These are phyloP conservation scores for Ceratocystiopsis brevicomis DNA, from an alignment of 2,329 filamentous ascomycete genomes.

Conservation along the genomic window DNA sequence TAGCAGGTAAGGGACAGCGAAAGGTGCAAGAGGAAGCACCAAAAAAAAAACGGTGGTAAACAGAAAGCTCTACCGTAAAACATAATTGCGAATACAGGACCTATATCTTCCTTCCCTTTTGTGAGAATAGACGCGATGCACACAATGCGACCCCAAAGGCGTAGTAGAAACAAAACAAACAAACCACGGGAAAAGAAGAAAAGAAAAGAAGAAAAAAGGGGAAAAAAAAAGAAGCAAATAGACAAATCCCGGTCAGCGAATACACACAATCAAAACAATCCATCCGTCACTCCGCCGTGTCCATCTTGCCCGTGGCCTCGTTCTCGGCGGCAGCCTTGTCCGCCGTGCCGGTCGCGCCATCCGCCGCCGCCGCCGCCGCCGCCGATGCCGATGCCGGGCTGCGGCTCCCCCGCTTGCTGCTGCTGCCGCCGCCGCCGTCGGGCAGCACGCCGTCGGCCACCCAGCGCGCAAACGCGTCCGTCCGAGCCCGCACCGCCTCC, in stretches of 20 bases:
- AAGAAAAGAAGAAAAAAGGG: neutral
- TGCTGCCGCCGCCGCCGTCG: neutral
- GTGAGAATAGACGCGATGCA: neutral
- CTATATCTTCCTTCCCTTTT: too few species aligned
- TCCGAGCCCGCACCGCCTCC: constrained; percentile 55
- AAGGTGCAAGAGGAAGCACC: too few species aligned
- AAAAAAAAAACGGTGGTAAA: too few species aligned
- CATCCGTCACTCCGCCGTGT: constrained; percentile 2
- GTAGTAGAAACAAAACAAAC: neutral
- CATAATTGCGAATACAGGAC: neutral
- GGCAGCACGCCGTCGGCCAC: constrained; percentile 24
- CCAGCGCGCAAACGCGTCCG: constrained; percentile 42
- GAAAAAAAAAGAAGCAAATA: neutral
- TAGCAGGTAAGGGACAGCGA: constrained; percentile 15
- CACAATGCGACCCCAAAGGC: neutral
- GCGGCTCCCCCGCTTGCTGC: neutral
- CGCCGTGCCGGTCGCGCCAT: neutral
- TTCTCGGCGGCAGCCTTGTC: neutral
- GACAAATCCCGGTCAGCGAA: neutral
- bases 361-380: neutral
- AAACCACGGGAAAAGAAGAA: neutral
- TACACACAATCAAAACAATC: neutral
- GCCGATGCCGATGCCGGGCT: neutral
- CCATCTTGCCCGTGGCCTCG: neutral
- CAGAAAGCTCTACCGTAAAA: neutral